Percentiles rank a stretch among this genome's conserved stretches.
phyloP scores from a whole-genome alignment of 176 grass and related monocot genomes.

The Oryza australiensis region DNA sequence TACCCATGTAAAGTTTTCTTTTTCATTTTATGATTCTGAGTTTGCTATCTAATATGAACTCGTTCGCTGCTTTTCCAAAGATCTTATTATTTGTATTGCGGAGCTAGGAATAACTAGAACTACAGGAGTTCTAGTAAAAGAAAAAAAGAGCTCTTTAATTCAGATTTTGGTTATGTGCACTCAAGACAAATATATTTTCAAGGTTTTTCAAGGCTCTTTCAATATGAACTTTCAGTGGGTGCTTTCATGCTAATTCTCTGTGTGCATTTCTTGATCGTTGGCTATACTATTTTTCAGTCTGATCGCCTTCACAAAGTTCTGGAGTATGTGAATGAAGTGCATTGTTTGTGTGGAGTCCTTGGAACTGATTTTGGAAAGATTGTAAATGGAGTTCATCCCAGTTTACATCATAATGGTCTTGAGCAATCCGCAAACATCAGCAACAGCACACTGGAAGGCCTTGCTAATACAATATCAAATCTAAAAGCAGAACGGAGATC shows the following conservation, averaged over 20 bases:
- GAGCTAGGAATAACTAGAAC: not conserved
- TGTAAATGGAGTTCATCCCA: conserved; percentile 80
- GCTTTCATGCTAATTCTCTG: not conserved
- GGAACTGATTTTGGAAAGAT: conserved; percentile 77
- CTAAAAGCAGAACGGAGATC: conserved; percentile 74
- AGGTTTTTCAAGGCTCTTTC: conserved; percentile 21
- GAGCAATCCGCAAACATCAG: conserved; percentile 82
- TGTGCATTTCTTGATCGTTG: conserved; percentile 17
- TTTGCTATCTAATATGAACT: conserved; percentile 10
- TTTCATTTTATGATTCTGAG: not conserved
- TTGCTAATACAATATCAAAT: conserved; percentile 61
- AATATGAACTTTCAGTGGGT: not conserved
- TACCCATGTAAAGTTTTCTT: too few relatives aligned
- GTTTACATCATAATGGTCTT: conserved; percentile 74
- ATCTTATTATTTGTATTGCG: conserved; percentile 8
- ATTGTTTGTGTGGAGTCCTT: conserved; percentile 83
- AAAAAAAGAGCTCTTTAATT: not conserved
- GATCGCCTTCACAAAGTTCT: conserved; percentile 88
- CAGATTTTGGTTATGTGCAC: not conserved
- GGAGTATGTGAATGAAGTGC: conserved; percentile 84
- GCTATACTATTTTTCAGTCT: conserved; percentile 59
- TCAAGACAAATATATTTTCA: not conserved
- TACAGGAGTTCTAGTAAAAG: conserved; percentile 3
- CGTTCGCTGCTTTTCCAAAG: not conserved
- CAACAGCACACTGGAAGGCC: conserved; percentile 73